A percentile compares a stretch with the other conserved stretches of the same genome.
Conservation (phyloP, 805 yeast genomes). For the Candida succiphila region DNA sequence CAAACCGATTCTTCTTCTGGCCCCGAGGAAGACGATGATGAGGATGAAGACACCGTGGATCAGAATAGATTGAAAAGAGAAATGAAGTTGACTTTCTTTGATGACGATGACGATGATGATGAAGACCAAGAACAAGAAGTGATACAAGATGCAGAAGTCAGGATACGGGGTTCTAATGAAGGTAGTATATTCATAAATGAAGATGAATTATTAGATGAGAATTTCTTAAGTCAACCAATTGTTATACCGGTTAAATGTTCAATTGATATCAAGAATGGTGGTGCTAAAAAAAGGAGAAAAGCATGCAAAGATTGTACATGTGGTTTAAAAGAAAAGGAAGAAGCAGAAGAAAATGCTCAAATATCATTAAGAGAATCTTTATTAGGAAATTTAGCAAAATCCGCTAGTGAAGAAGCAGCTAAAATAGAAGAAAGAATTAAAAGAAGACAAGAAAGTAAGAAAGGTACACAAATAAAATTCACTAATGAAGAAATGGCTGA, state of each 20-base stretch:
- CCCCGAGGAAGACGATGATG: conserved; percentile 30
- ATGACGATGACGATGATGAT: conserved; percentile 22
- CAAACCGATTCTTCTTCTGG: conserved; percentile 38
- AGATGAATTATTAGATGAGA: conserved; percentile 35
- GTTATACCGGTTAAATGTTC: conserved; percentile 54
- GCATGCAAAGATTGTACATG: conserved; percentile 99
- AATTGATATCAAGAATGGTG: conserved; percentile 16
- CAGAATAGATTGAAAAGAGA: conserved; percentile 31
- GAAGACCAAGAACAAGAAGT: conserved; percentile 11
- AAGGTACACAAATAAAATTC: conserved; percentile 35
- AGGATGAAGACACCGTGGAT: conserved; percentile 25
- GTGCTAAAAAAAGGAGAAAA: conserved; percentile 64
- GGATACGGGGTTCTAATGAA: conserved; percentile 21
- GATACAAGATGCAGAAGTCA: conserved; percentile 11
- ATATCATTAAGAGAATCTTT: conserved; percentile 33
- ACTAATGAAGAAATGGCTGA: conserved; percentile 70
- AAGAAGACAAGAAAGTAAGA: conserved; percentile 9
- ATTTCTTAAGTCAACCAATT: conserved; percentile 22
- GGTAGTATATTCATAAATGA: conserved; percentile 49
- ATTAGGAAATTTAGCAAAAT: conserved; percentile 36
- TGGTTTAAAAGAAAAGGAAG: conserved; percentile 87
- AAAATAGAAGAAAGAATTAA: conserved; percentile 40
- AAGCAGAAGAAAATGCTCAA: conserved; percentile 40
- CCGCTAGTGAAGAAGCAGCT: conserved; percentile 44
- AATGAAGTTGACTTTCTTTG: conserved; percentile 45